phyloP scores from a whole-genome alignment of 192 early-diverging fungal genomes.

The Dispira simplex region DNA sequence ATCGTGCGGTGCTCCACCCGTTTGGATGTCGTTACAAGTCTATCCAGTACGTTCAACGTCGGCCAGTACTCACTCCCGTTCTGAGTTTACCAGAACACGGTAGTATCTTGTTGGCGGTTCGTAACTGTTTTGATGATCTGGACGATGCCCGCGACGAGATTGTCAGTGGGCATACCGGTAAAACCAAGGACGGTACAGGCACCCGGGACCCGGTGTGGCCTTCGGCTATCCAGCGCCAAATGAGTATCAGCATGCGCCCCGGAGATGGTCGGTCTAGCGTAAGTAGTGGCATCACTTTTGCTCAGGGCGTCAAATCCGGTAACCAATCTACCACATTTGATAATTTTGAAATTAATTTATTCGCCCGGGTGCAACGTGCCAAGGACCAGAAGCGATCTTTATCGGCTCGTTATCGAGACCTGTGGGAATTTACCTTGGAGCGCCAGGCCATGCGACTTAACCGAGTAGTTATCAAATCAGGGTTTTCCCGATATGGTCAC shows the following conservation, averaged over 20 bases:
- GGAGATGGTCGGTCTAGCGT: background rate
- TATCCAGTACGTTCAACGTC: constrained; percentile 20
- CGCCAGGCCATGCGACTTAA: constrained; percentile 42
- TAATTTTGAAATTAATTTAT: background rate
- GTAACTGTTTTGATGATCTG: constrained; percentile 35
- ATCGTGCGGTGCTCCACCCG: constrained; percentile 24
- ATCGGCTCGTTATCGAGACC: constrained; percentile 13
- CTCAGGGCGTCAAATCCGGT: background rate
- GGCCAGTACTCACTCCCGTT: constrained; percentile 43
- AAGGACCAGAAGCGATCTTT: background rate
- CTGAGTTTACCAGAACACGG: constrained; percentile 58
- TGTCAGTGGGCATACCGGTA: background rate
- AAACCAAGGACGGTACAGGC: background rate
- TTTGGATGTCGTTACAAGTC: constrained; percentile 27
- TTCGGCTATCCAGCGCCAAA: background rate
- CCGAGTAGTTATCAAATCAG: constrained; percentile 37
- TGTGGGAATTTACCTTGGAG: constrained; percentile 54
- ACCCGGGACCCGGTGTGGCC: background rate
- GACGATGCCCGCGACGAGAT: background rate
- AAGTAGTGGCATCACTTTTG: background rate
- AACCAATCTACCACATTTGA: constrained; percentile 7
- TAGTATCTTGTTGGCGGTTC: constrained; percentile 52
- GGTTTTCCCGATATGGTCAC: background rate
- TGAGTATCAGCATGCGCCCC: background rate
- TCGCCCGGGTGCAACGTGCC: background rate